phyloP scores from a whole-genome alignment of 2,329 filamentous ascomycete species.

The Alternaria incomplexa region DNA sequence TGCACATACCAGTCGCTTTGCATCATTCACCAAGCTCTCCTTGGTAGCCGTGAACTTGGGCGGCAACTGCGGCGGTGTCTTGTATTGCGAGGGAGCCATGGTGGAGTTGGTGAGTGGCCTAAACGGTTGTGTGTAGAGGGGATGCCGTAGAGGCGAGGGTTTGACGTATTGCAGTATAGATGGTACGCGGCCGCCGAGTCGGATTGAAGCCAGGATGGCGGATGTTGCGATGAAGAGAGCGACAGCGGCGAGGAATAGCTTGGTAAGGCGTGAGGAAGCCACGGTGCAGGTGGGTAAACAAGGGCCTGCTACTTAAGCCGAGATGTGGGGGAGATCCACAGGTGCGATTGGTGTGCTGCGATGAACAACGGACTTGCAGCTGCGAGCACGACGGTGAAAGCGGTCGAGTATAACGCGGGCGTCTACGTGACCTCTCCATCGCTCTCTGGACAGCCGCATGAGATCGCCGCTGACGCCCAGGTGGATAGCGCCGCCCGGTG shows the following conservation, averaged over 20 bases:
- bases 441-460: slow-evolving; percentile 3
- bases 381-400: slow-evolving; percentile 6
- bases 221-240: slow-evolving; percentile 62
- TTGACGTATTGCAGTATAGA: slow-evolving; percentile 64
- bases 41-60: slow-evolving; percentile 79
- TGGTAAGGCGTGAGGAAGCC: slow-evolving; percentile 20
- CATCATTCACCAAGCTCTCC: slow-evolving; percentile 69
- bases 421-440: slow-evolving; percentile 16
- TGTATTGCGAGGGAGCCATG: slow-evolving; percentile 72
- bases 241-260: slow-evolving; percentile 59
- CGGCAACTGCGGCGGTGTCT: slow-evolving; percentile 77
- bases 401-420: slow-evolving; percentile 1
- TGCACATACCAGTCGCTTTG: slow-evolving; percentile 61
- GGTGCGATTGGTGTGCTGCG: slow-evolving; percentile 16
- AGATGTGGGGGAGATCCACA: slow-evolving; percentile 13
- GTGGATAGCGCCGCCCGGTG: not conserved
- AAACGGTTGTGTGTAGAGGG: slow-evolving; percentile 28
- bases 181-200: slow-evolving; percentile 64
- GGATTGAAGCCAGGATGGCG: slow-evolving; percentile 71
- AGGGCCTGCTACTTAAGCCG: slow-evolving; percentile 8
- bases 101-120: slow-evolving; percentile 58
- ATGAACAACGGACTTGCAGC: slow-evolving; percentile 12
- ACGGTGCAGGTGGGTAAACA: slow-evolving; percentile 3
- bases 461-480: not conserved
- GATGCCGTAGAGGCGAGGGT: slow-evolving; percentile 42